A percentile compares a stretch with the other conserved stretches of the same genome.
Conservation (phyloP, 306 rosid genomes). For the Aeschynomene evenia region DNA sequence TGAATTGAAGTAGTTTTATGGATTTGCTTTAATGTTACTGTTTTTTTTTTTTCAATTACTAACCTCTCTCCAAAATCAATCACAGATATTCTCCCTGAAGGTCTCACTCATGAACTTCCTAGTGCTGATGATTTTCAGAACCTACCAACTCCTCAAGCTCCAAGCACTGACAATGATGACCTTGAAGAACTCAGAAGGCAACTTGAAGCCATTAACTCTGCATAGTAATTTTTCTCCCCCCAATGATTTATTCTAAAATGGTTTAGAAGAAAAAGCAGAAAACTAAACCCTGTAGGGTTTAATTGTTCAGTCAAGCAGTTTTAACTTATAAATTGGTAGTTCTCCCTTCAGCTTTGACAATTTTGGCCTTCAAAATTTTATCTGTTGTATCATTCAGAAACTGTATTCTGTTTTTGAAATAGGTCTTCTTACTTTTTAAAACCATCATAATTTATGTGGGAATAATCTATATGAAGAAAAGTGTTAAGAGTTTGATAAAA, state of each 20-base stretch:
- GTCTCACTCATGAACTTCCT: constrained; percentile 92
- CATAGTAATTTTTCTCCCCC: constrained; percentile 2
- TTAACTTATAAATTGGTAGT: background rate
- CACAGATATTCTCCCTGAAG: constrained; percentile 80
- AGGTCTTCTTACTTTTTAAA: background rate
- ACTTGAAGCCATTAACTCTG: constrained; percentile 85
- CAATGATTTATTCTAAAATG: background rate
- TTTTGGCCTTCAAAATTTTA: background rate
- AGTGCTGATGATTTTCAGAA: constrained; percentile 61
- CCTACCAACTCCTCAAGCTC: constrained; percentile 29
- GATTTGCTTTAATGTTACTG: background rate
- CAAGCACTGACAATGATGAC: constrained; percentile 54
- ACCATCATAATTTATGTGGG: background rate
- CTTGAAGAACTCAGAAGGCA: constrained; percentile 77
- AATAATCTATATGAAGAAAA: background rate
- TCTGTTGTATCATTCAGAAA: background rate
- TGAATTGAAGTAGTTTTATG: background rate
- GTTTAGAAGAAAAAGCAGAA: background rate
- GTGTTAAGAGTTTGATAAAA: background rate
- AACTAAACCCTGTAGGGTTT: background rate
- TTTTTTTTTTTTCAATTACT: background rate
- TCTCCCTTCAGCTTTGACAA: background rate
- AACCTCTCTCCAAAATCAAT: constrained; percentile 15
- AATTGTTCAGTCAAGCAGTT: background rate
- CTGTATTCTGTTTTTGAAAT: too few relatives aligned